Base-by-base conservation (phyloP, 1,284 basidiomycete genomes). In the Laetiporus sulphureus region DNA sequence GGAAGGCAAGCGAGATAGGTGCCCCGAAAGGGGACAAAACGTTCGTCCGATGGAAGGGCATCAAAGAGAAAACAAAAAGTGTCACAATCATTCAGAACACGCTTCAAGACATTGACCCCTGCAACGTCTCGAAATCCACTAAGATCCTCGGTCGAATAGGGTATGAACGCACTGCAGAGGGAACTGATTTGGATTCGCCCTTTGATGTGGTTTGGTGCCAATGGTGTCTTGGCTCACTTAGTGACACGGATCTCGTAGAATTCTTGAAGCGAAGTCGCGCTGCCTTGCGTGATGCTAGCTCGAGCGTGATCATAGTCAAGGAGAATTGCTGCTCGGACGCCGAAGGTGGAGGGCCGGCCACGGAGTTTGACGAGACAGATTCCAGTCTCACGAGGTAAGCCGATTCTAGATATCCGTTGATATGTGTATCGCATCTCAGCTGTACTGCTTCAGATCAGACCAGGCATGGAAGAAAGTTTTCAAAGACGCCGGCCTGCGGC, bases 171-270 rank as follows among this genome's bases (percentile, higher is more conserved):
- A 42, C 56, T 13, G 47, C 40, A n/a, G 42, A 48, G 6, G n/a
- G n/a, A n/a, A n/a, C n/a, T n/a, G 56, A 62, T 16, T 34, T 53
- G 3, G 69, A 70, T 37, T 65, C 68, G 29, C 73, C 73, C 2
- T 89, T 84, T 59, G 85, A 91, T 63, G 72, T 91, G 12, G 75
- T 94, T 44, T 92, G 90, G 93, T 91, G 90, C 55, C 93, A 96
- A 61, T 96, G 93, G 93, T 94, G 91, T 67, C 71, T 95, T 11
- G 87, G 88, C n/a, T 89, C 93, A 67, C 69, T 95, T 47, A 76
- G 72, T 40, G 84, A 94, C 56, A 56, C 62, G 4, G 88, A 93
- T 57, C 73, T 96, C 18, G 73, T 91, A 23, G 60, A 65, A 0
- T 96, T 95, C 65, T 72, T 96, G 45, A 67, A 69, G 51, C 70